Evolutionary conservation across 2,329 filamentous ascomycete species (phyloP).

Genomic region (Xylariomycetidae sp.): DNA sequence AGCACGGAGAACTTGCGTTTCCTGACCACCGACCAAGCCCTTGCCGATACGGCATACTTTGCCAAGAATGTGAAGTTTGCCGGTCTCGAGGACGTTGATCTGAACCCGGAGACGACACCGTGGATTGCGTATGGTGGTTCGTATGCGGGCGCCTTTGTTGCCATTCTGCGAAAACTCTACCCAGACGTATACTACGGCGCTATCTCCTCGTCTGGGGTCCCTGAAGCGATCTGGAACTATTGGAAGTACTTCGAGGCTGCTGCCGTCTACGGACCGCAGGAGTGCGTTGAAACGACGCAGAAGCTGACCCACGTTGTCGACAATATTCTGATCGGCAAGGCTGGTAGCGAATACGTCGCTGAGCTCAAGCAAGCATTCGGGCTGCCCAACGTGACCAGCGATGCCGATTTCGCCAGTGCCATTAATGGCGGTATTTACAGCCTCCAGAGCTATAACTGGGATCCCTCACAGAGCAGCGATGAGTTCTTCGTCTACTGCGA

Average conservation of each 20-base stretch:
- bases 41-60: constrained; percentile 81
- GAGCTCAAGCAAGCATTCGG: constrained; percentile 41
- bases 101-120: constrained; percentile 61
- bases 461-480: constrained; percentile 38
- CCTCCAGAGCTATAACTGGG: constrained; percentile 50
- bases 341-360: constrained; percentile 36
- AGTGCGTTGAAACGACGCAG: constrained; percentile 62
- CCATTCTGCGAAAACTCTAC: constrained; percentile 71
- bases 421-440: constrained; percentile 36
- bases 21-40: constrained; percentile 74
- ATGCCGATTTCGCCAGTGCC: constrained; percentile 44
- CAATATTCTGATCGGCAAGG: constrained; percentile 41
- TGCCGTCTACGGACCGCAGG: constrained; percentile 43
- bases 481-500: constrained; percentile 44
- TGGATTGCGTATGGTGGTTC: constrained; percentile 82
- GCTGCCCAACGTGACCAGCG: constrained; percentile 36
- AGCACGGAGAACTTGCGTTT: constrained; percentile 69
- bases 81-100: constrained; percentile 61
- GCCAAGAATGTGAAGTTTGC: constrained; percentile 66
- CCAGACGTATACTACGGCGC: constrained; percentile 74
- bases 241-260: constrained; percentile 58
- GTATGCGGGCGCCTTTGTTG: constrained; percentile 76
- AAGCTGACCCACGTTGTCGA: constrained; percentile 49
- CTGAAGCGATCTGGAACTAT: constrained; percentile 72
- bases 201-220: constrained; percentile 78